phyloP scores from a whole-genome alignment of 2,329 filamentous ascomycete genomes.

The Chaetomiaceae sp. region DNA sequence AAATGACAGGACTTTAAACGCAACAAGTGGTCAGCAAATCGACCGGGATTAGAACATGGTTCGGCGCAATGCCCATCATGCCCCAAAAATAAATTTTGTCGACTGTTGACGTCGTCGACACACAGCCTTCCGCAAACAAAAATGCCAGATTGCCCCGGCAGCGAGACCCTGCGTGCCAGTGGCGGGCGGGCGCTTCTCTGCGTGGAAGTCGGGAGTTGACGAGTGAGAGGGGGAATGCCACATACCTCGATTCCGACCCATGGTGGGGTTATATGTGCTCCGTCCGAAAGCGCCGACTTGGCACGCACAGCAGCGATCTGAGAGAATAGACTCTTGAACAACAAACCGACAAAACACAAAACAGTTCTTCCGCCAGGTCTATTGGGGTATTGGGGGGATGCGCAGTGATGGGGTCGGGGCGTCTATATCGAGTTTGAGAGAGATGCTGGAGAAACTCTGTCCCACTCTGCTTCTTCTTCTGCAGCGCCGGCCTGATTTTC shows the following conservation, averaged over 20 bases:
- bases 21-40: conserved; percentile 33
- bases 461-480: background rate
- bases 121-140: background rate
- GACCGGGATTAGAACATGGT: conserved; percentile 19
- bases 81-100: background rate
- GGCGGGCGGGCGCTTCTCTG: background rate
- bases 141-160: conserved; percentile 5
- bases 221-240: conserved; percentile 28
- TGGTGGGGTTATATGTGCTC: conserved; percentile 32
- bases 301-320: background rate
- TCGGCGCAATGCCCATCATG: background rate
- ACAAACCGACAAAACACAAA: background rate
- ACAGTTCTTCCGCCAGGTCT: background rate
- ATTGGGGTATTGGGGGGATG: background rate
- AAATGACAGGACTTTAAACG: conserved; percentile 70
- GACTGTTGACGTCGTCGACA: background rate
- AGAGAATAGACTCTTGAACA: background rate
- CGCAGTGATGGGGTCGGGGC: background rate
- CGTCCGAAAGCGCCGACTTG: conserved; percentile 3
- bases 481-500: conserved; percentile 8
- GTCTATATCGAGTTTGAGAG: background rate
- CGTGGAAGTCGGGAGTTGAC: conserved; percentile 2
- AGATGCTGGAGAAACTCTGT: background rate
- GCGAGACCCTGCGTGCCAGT: conserved; percentile 13
- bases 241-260: conserved; percentile 54